These are phyloP conservation scores for Isabelozyma gotoi DNA, from an alignment of 805 yeast genomes.

Conservation along the genomic window DNA sequence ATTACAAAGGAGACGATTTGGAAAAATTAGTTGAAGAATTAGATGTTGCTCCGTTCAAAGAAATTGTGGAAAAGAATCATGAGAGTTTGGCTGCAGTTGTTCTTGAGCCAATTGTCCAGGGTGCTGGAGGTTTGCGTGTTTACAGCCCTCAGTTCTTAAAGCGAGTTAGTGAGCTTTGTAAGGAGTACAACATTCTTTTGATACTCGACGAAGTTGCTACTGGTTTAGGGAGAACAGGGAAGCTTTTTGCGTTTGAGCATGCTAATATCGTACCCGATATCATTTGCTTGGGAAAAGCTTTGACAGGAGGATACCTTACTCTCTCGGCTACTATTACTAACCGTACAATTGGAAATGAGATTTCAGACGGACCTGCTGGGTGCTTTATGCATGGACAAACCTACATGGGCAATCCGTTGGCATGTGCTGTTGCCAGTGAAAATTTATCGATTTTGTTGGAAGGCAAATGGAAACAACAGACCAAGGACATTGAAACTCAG, in stretches of 20 bases:
- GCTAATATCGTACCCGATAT: slow-evolving; percentile 47
- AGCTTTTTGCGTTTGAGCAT: slow-evolving; percentile 48
- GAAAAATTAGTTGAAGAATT: background rate
- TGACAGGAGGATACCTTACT: slow-evolving; percentile 48
- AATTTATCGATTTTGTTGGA: slow-evolving; percentile 17
- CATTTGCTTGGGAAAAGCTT: slow-evolving; percentile 48
- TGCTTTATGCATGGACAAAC: slow-evolving; percentile 15
- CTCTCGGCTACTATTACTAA: slow-evolving; percentile 45
- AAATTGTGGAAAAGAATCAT: slow-evolving; percentile 22
- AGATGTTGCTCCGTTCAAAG: slow-evolving; percentile 23
- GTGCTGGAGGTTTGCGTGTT: slow-evolving; percentile 39
- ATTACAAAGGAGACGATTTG: slow-evolving; percentile 15
- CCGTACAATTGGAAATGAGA: slow-evolving; percentile 27
- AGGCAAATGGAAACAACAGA: slow-evolving; percentile 10
- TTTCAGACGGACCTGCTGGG: slow-evolving; percentile 13
- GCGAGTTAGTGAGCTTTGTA: slow-evolving; percentile 29
- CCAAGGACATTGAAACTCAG: slow-evolving; percentile 13
- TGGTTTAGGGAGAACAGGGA: slow-evolving; percentile 58
- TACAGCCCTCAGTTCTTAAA: slow-evolving; percentile 30
- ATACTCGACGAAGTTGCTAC: slow-evolving; percentile 75
- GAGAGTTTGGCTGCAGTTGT: slow-evolving; percentile 33
- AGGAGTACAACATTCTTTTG: slow-evolving; percentile 52
- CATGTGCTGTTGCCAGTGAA: slow-evolving; percentile 4
- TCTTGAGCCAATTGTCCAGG: slow-evolving; percentile 35
- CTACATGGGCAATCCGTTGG: slow-evolving; percentile 5